A percentile compares a stretch with the other conserved stretches of the same genome.
These are phyloP conservation scores for Bjerkandera adusta DNA, from an alignment of 1,284 basidiomycete genomes.

Conservation along the genomic window DNA sequence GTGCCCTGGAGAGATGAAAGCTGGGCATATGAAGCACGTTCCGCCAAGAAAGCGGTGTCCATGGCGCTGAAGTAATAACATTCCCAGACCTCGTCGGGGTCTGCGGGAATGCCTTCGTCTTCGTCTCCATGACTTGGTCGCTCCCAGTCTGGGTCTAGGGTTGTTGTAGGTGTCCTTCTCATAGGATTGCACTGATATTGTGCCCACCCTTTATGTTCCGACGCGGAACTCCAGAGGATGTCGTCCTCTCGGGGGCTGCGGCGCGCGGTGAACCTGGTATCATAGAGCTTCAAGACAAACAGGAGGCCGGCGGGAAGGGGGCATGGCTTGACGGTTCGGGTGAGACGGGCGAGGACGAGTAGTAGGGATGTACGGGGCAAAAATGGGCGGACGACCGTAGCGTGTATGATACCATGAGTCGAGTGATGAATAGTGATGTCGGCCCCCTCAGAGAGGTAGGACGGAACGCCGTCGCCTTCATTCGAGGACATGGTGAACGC, in stretches of 20 bases:
- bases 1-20: background rate
- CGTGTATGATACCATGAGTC: background rate
- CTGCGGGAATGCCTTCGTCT: too few species aligned
- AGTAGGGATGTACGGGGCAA: background rate
- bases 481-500: too few species aligned
- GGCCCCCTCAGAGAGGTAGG: background rate
- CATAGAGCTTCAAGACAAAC: constrained; percentile 14
- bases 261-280: constrained; percentile 10
- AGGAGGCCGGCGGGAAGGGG: background rate
- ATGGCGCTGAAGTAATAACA: too few species aligned
- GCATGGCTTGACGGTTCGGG: background rate
- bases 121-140: background rate
- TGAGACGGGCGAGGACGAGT: background rate
- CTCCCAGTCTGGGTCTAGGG: background rate
- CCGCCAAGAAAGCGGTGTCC: too few species aligned
- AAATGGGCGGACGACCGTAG: background rate
- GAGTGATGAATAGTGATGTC: background rate
- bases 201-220: background rate
- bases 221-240: constrained; percentile 4
- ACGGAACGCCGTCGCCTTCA: background rate
- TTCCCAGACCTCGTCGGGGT: too few species aligned
- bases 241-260: background rate
- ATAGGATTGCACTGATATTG: background rate
- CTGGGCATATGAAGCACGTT: background rate
- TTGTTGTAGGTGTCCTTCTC: background rate